Conservation (phyloP, 805 yeast genomes). For the Nadsonia fulvescens region DNA sequence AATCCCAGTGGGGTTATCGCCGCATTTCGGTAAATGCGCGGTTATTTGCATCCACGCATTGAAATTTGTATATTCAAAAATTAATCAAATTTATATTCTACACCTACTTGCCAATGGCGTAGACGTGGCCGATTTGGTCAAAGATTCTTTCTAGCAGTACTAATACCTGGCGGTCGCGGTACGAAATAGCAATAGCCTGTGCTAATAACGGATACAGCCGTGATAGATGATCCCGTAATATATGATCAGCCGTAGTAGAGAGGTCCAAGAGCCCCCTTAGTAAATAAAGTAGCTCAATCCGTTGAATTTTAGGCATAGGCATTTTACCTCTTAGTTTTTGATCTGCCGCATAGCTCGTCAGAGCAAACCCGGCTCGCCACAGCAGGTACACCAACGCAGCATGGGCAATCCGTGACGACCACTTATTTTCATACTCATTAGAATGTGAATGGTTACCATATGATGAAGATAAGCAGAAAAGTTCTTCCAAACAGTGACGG, state of each 20-base stretch:
- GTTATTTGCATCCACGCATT: no score
- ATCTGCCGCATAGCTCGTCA: constrained; percentile 50
- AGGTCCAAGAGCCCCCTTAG: constrained; percentile 7
- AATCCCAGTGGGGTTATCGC: no score
- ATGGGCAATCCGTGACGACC: no score
- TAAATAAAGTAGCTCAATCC: constrained; percentile 32
- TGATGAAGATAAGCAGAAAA: constrained; percentile 23
- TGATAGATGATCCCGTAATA: no score
- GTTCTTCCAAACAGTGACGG: constrained; percentile 35
- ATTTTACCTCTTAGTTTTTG: constrained; percentile 35
- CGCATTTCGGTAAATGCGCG: no score
- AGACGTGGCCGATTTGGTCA: no score
- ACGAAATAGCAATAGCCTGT: no score
- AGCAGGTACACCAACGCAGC: constrained; percentile 30
- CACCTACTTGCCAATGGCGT: no score
- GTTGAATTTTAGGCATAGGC: constrained; percentile 54
- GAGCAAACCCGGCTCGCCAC: constrained; percentile 38
- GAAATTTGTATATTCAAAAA: no score
- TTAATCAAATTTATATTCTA: no score
- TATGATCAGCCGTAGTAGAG: constrained; percentile 1
- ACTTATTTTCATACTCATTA: constrained; percentile 12
- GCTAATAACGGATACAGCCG: constrained; percentile 7
- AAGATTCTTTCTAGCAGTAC: no score
- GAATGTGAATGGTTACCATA: constrained; percentile 12
- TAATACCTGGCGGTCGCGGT: no score